Evolutionary conservation across 768 basidiomycete species (phyloP).

Genomic region (Tephrocybe sp.): DNA sequence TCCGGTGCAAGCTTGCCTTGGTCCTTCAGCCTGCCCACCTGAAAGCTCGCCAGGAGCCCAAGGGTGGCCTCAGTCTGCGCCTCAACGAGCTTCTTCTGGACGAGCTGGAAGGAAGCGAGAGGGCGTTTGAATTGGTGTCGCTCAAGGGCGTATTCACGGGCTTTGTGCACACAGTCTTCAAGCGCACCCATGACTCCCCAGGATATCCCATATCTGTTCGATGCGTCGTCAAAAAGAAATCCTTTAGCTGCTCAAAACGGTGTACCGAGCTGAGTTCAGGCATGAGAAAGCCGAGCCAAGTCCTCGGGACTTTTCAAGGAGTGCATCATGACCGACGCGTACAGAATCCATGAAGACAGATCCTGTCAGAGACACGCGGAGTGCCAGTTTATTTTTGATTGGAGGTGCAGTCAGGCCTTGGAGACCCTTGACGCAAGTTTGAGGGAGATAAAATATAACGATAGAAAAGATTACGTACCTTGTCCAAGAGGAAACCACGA

Average conservation of each 20-base stretch:
- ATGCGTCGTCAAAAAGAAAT: not conserved
- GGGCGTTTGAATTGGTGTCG: conserved; percentile 89
- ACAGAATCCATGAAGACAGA: conserved; percentile 95
- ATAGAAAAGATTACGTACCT: conserved; percentile 45
- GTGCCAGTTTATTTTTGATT: conserved; percentile 92
- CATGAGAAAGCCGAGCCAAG: conserved; percentile 89
- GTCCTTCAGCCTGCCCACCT: conserved; percentile 89
- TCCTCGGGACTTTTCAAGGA: conserved; percentile 78
- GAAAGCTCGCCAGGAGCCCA: conserved; percentile 73
- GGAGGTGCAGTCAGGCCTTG: conserved; percentile 81
- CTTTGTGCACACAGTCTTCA: conserved; percentile 82
- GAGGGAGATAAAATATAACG: not conserved
- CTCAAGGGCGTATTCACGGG: conserved; percentile 85
- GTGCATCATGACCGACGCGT: conserved; percentile 64
- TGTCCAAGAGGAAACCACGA: conserved; percentile 89
- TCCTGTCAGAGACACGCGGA: conserved; percentile 82
- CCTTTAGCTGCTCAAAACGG: not conserved
- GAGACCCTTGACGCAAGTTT: conserved; percentile 52
- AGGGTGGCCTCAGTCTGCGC: conserved; percentile 85
- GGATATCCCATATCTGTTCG: conserved; percentile 73
- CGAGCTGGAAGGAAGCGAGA: conserved; percentile 93
- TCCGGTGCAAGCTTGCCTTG: conserved; percentile 71
- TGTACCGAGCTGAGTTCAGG: conserved; percentile 81
- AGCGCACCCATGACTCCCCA: conserved; percentile 97
- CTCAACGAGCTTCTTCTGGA: conserved; percentile 96